These are phyloP conservation scores for Cryptomeria japonica DNA, from an alignment of 75 land plant genomes.

Conservation along the genomic window DNA sequence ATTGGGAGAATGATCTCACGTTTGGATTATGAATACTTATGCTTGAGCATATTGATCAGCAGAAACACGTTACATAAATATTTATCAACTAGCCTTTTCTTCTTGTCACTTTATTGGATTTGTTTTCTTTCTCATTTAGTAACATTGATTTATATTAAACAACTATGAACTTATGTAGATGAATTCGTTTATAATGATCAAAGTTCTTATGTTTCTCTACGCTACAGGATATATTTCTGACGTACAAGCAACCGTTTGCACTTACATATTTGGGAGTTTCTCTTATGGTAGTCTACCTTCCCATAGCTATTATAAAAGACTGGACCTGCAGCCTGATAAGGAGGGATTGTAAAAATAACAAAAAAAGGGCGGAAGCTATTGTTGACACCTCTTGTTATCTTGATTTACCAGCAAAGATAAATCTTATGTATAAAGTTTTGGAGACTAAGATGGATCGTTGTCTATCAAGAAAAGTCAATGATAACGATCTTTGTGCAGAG, in stretches of 20 bases:
- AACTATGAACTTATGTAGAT: neutral
- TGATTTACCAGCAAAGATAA: slow-evolving; percentile 35
- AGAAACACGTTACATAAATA: neutral
- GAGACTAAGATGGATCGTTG: slow-evolving; percentile 53
- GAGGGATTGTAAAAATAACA: slow-evolving; percentile 14
- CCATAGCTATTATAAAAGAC: slow-evolving; percentile 73
- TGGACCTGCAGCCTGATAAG: slow-evolving; percentile 40
- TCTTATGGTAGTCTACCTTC: slow-evolving; percentile 88
- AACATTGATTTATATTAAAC: neutral
- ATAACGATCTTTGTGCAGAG: slow-evolving; percentile 35
- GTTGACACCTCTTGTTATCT: slow-evolving; percentile 28
- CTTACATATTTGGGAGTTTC: slow-evolving; percentile 93
- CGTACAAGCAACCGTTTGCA: slow-evolving; percentile 93
- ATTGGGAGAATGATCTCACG: neutral
- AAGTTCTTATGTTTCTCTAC: neutral
- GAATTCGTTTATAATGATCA: neutral
- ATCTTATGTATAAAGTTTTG: slow-evolving; percentile 26
- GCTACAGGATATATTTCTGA: slow-evolving; percentile 72
- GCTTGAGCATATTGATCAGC: neutral
- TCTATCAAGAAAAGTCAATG: slow-evolving; percentile 56
- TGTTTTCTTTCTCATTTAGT: neutral
- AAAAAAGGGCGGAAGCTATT: slow-evolving; percentile 12
- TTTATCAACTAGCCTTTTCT: neutral
- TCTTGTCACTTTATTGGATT: neutral
- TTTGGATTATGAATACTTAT: neutral